Evolutionary conservation across 345 rosid species (phyloP), one percentile per base, ranked within the genome.

Genomic region (Brassica juncea): DNA sequence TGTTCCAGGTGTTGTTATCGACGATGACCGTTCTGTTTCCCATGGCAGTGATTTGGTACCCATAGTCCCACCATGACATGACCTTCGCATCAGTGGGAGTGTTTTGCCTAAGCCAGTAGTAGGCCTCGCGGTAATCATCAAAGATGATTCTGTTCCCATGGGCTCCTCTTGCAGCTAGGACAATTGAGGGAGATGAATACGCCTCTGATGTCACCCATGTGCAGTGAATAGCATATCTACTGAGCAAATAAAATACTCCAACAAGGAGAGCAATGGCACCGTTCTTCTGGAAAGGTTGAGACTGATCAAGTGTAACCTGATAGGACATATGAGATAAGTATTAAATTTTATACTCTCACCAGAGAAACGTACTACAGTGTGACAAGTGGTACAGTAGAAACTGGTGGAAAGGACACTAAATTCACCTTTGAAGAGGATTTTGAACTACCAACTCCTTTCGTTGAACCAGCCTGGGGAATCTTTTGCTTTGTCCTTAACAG

Each of bases 51-150:
- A 94, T 94, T 78, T 94, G 99, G 85, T 94, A 92, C 73, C 99
- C 99, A 76, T 95, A 95, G 87, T 95, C 99, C 99, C 99, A 95
- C 99, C 99, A 93, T 21, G 99, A 95, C 99, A 95, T 95, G 83
- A 95, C 86, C 86, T 95, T 95, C 54, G 99, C 99, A 87, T 95
- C 97, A 14, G 84, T 86, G 54, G 99, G 97, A 72, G 99, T 95
- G 80, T 95, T 95, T 81, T 93, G 98, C 37, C 93, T 91, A 79
- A 93, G 97, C 99, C 99, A 95, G 84, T 86, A 95, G 85, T 95
- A 95, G 21, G 99, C 97, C 81, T 95, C 99, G n/a, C 97, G 99
- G 77, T 95, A 95, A 83, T 95, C 99, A 85, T 93, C 97, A 84
- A 93, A 95, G 80, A 91, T 91, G 55, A 95, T 91, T 84, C 96